Conservation (phyloP, 768 basidiomycete genomes). For the Cantharellus cinnabarinus region DNA sequence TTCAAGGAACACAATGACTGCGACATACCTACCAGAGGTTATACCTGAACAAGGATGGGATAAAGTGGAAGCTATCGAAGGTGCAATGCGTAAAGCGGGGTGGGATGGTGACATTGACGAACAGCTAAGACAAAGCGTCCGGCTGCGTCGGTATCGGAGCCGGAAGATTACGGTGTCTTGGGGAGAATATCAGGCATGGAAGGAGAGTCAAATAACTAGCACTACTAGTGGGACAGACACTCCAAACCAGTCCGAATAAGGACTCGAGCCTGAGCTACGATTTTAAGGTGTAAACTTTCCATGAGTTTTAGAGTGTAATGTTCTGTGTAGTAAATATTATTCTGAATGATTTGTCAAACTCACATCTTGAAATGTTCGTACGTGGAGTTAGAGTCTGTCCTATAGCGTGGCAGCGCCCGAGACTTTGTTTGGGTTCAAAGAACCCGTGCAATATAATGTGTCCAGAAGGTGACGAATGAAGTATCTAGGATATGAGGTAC, state of each 20-base stretch:
- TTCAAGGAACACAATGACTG: slow-evolving; percentile 40
- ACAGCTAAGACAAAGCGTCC: slow-evolving; percentile 53
- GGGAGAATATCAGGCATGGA: slow-evolving; percentile 64
- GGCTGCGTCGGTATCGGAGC: slow-evolving; percentile 68
- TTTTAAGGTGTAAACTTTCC: no score
- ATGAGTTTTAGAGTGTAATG: no score
- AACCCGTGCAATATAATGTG: not conserved
- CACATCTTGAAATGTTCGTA: no score
- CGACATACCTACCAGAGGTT: slow-evolving; percentile 87
- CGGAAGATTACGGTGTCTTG: slow-evolving; percentile 43
- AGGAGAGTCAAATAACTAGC: slow-evolving; percentile 13
- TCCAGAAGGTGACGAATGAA: not conserved
- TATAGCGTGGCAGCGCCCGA: not conserved
- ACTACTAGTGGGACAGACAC: no score
- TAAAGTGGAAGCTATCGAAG: slow-evolving; percentile 73
- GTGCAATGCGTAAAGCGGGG: slow-evolving; percentile 84
- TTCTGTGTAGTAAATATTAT: no score
- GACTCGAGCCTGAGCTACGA: no score
- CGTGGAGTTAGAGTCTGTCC: not conserved
- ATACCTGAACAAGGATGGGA: slow-evolving; percentile 88
- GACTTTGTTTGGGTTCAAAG: not conserved
- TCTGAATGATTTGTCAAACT: no score
- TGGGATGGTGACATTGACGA: slow-evolving; percentile 71
- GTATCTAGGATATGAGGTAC: no score
- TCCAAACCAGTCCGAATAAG: no score